Base-by-base conservation (phyloP, 768 basidiomycete genomes). In the Gymnopilus junonius region DNA sequence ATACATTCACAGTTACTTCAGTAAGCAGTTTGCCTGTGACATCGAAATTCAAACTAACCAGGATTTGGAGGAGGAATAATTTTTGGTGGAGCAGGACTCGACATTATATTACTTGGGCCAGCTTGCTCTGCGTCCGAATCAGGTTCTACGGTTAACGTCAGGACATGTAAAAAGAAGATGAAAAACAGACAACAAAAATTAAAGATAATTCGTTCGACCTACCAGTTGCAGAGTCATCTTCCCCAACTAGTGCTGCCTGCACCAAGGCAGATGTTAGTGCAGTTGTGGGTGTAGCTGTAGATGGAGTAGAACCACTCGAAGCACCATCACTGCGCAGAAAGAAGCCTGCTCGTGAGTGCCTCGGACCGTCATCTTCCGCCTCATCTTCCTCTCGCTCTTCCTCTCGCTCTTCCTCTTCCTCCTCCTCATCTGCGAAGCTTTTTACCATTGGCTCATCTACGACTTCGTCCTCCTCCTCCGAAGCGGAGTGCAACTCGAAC, bases 401-500 rank as follows among this genome's bases (percentile, higher is more conserved):
- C 45, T 67, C 65, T 2, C 69, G 64, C 2, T 61, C 59, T n/a
- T 55, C 68, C 64, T 54, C 54, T 34, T 64, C 64, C 5, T 65
- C 66, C n/a, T 73, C 73, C 37, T 73, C 72, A 37, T 35, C 59
- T 58, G 61, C 60, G 32, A 15, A 23, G 15, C 43, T 57, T 46
- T 58, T 54, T 21, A 54, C 8, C 25, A 55, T 25, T 31, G 50
- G 32, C n/a, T 48, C 1, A 12, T 39, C 72, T 7, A 71, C 65
- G 11, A 74, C 68, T 32, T 79, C 79, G 2, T 73, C 79, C 65
- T 86, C 85, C 8, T 73, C 79, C 65, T 86, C 85, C 8, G 82
- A 84, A 21, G 80, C 86, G 27, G 86, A 86, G 31, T 85, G 82
- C 17, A 87, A 68, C 39, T 80, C 81, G 39, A 87, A 68, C 39